Percentiles rank a stretch among this genome's conserved stretches.
phyloP scores from a whole-genome alignment of 139 green algal species.

The Spirogloea muscicola region DNA sequence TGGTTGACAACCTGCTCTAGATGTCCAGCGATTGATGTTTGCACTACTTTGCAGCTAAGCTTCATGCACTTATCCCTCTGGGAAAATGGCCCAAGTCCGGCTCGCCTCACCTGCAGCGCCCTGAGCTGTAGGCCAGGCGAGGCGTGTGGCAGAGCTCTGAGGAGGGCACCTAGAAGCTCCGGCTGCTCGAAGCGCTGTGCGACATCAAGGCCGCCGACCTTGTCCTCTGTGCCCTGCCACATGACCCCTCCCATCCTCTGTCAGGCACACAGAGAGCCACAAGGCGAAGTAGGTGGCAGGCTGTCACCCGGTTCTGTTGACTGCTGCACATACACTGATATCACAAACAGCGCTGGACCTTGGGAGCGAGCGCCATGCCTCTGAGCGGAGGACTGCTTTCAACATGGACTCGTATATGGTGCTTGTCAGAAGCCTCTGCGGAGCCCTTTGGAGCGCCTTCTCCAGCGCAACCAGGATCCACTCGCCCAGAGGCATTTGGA shows the following conservation, averaged over 20 bases:
- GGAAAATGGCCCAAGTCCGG: no score
- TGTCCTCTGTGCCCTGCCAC: background rate
- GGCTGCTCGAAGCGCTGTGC: conserved; percentile 23
- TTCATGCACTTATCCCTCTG: no score
- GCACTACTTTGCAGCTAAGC: no score
- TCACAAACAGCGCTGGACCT: background rate
- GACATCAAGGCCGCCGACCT: background rate
- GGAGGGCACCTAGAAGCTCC: conserved; percentile 23
- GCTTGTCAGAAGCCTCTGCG: conserved; percentile 19
- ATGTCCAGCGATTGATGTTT: no score
- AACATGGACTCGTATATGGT: conserved; percentile 16
- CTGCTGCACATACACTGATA: background rate
- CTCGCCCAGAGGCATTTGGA: background rate
- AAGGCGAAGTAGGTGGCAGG: no score
- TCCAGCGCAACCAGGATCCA: conserved; percentile 33
- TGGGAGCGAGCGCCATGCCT: background rate
- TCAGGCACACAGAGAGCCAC: background rate
- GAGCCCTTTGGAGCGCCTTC: conserved; percentile 22
- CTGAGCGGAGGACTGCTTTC: background rate
- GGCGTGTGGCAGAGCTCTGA: conserved; percentile 10
- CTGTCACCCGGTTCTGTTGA: no score
- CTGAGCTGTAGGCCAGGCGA: background rate
- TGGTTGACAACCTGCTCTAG: no score
- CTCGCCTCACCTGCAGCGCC: conserved; percentile 12
- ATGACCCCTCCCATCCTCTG: background rate